Conservation (phyloP, 768 basidiomycete genomes). For the Candolleomyces efflorescens region DNA sequence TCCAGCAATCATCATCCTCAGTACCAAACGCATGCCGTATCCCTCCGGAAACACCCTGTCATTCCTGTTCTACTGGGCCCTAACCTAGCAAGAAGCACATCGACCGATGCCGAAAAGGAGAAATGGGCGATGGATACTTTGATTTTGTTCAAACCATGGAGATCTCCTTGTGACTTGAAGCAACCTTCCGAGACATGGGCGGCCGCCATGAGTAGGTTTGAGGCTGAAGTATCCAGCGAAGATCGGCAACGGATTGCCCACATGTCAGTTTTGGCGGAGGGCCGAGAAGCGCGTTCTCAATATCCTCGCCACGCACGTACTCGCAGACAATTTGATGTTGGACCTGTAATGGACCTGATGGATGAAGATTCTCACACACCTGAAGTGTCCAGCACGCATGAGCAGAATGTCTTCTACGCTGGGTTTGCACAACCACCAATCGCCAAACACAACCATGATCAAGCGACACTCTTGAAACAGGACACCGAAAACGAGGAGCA, state of each 20-base stretch:
- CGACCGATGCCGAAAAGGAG: background rate
- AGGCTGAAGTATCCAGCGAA: background rate
- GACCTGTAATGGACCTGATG: background rate
- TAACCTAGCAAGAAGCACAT: background rate
- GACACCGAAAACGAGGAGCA: too few relatives aligned
- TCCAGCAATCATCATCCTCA: background rate
- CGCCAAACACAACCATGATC: too few relatives aligned
- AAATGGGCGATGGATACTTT: background rate
- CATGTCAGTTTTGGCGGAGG: constrained; percentile 1
- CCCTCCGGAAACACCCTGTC: background rate
- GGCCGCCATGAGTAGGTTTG: background rate
- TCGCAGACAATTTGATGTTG: background rate
- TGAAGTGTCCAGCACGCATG: background rate
- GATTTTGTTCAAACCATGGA: background rate
- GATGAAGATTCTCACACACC: background rate
- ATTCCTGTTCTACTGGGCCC: background rate
- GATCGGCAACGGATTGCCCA: background rate
- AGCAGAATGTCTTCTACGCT: background rate
- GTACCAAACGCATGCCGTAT: background rate
- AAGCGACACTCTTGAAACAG: too few relatives aligned
- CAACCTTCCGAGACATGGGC: background rate
- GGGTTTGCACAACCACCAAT: too few relatives aligned
- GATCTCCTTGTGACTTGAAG: background rate
- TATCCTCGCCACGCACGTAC: background rate
- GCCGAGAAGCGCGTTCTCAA: background rate